Evolutionary conservation across 768 basidiomycete species (phyloP), one percentile per base, ranked within the genome.

Genomic region (Boletus reticuloceps): DNA sequence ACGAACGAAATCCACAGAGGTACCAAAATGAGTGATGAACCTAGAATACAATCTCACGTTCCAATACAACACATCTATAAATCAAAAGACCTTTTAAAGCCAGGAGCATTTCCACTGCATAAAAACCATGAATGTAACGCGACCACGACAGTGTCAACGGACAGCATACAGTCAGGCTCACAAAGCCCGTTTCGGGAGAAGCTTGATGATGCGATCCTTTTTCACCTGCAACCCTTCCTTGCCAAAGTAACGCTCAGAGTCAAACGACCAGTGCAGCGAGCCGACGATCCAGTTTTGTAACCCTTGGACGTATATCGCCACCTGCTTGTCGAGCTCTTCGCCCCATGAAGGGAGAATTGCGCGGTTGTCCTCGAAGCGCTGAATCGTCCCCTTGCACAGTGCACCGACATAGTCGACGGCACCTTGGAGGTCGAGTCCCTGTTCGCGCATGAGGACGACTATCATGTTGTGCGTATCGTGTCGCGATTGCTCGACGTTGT

Each of bases 401-500:
- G 81, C 76, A 13, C 85, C 88, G 52, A 88, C 81, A 58, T 78
- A 79, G 66, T 88, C 81, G 29, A 89, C 68, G 5, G 88, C 87
- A 34, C 76, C 72, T 57, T 89, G 86, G 10, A 89, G 71, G 36
- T 74, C 74, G 47, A 84, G 74, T 5, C 77, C 79, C 49, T 82
- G 79, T 55, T 83, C 74, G 42, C 76, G 71, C 84, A 86, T 88
- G 58, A 88, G 76, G 48, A 89, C 83, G n/a, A 77, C 73, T 51
- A 90, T 78, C 79, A 89, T 85, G 66, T 90, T 89, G 67, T 87
- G 83, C 17, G 82, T 83, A 57, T 87, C 84, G 11, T 79, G 80
- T 14, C 82, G 79, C 3, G 86, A 80, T 68, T 89, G 88, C 64
- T 89, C 88, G 42, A 82, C 81, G 56, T 89, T 88, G 69, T 86